Conservation (phyloP, 2,329 filamentous ascomycete genomes). For the Trichoderma brevicompactum region DNA sequence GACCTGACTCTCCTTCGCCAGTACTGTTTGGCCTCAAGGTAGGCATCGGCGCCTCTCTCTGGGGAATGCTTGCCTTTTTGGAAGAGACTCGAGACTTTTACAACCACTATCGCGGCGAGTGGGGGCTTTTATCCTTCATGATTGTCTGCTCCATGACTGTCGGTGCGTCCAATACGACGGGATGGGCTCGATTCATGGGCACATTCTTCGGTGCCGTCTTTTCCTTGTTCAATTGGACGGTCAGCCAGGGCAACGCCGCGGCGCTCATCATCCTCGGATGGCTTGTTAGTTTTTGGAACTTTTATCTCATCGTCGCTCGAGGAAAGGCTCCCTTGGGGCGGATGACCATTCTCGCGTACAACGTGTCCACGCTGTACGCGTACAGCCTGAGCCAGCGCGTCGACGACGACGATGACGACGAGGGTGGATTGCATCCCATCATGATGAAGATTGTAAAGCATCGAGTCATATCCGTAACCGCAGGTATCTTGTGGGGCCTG, state of each 20-base stretch:
- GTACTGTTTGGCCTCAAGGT: constrained; percentile 83
- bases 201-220: constrained; percentile 77
- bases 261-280: constrained; percentile 76
- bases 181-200: constrained; percentile 78
- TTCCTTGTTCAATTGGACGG: constrained; percentile 75
- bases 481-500: constrained; percentile 84
- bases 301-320: constrained; percentile 80
- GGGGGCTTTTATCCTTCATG: constrained; percentile 95
- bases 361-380: constrained; percentile 86
- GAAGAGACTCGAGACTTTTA: constrained; percentile 74
- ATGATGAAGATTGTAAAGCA: constrained; percentile 85
- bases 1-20: constrained; percentile 30
- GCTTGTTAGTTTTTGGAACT: constrained; percentile 75
- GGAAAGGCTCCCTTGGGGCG: constrained; percentile 83
- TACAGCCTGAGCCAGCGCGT: constrained; percentile 81
- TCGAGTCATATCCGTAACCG: constrained; percentile 78
- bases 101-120: constrained; percentile 84
- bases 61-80: constrained; percentile 82
- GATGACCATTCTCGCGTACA: constrained; percentile 91
- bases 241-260: constrained; percentile 71
- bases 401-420: constrained; percentile 75
- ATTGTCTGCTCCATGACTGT: constrained; percentile 95
- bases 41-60: constrained; percentile 80
- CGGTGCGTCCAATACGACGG: constrained; percentile 88
- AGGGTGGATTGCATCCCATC: constrained; percentile 77